Conservation (phyloP, 306 rosid species). For the Gynostemma pentaphyllum region DNA sequence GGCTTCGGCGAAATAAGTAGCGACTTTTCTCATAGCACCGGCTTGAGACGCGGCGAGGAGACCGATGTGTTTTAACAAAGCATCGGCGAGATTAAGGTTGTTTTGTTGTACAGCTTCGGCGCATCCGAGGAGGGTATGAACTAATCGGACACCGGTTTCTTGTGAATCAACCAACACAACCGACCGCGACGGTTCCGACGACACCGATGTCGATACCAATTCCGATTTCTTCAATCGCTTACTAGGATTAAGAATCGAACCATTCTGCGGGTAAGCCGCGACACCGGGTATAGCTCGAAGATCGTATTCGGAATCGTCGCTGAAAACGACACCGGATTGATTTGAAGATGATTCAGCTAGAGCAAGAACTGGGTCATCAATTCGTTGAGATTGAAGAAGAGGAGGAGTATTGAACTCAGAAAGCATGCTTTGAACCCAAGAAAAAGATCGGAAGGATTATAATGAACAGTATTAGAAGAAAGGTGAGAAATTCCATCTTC, state of each 20-base stretch:
- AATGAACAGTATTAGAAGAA: slow-evolving; percentile 50
- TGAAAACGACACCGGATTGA: slow-evolving; percentile 23
- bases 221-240: slow-evolving; percentile 36
- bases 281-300: slow-evolving; percentile 72
- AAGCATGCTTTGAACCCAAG: slow-evolving; percentile 77
- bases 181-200: slow-evolving; percentile 37
- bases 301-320: slow-evolving; percentile 69
- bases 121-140: slow-evolving; percentile 72
- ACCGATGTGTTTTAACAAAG: slow-evolving; percentile 46
- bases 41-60: slow-evolving; percentile 48
- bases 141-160: slow-evolving; percentile 71
- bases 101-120: slow-evolving; percentile 64
- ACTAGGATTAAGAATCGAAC: neutral
- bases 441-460: slow-evolving; percentile 67
- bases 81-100: slow-evolving; percentile 47
- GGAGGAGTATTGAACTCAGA: slow-evolving; percentile 41
- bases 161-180: slow-evolving; percentile 53
- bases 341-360: slow-evolving; percentile 12
- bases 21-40: slow-evolving; percentile 76
- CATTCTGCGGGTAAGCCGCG: slow-evolving; percentile 28
- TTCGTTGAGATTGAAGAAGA: slow-evolving; percentile 12
- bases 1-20: slow-evolving; percentile 59
- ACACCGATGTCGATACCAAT: slow-evolving; percentile 14
- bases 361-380: slow-evolving; percentile 17
- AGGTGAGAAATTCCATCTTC: slow-evolving; percentile 66